A percentile compares a stretch with the other conserved stretches of the same genome.
phyloP scores from a whole-genome alignment of 1,139 yeast species.

The Saccharomyces pastorianus region DNA sequence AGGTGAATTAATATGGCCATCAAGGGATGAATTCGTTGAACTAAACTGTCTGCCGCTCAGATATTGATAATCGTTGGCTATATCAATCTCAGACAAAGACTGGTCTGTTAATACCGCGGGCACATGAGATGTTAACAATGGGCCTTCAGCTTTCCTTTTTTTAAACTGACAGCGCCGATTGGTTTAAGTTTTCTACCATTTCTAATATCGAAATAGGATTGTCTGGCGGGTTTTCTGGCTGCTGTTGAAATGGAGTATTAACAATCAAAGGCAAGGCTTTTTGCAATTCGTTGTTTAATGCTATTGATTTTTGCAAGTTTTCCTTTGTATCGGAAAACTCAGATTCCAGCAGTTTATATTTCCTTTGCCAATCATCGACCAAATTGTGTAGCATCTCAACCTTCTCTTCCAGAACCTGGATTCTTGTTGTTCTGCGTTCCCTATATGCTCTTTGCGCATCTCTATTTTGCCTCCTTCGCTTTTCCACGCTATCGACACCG shows the following conservation, averaged over 20 bases:
- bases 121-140: neutral
- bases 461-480: slow-evolving; percentile 85
- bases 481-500: slow-evolving; percentile 53
- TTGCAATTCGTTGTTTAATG: neutral
- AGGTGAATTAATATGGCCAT: neutral
- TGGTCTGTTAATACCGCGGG: neutral
- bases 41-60: neutral
- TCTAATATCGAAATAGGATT: slow-evolving; percentile 26
- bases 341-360: slow-evolving; percentile 1
- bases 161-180: slow-evolving; percentile 53
- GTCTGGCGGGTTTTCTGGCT: neutral
- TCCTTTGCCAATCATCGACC: slow-evolving; percentile 43
- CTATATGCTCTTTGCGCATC: slow-evolving; percentile 90
- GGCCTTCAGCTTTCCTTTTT: slow-evolving; percentile 16
- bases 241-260: neutral
- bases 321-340: neutral
- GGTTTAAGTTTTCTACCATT: slow-evolving; percentile 40
- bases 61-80: neutral
- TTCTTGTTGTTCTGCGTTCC: slow-evolving; percentile 34
- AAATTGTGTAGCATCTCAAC: slow-evolving; percentile 57
- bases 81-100: neutral
- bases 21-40: neutral
- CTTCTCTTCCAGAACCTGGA: slow-evolving; percentile 48
- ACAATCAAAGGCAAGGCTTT: neutral
- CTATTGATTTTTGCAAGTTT: neutral